Conservation (phyloP, 2,329 filamentous ascomycete species). For the Fusarium sp. region DNA sequence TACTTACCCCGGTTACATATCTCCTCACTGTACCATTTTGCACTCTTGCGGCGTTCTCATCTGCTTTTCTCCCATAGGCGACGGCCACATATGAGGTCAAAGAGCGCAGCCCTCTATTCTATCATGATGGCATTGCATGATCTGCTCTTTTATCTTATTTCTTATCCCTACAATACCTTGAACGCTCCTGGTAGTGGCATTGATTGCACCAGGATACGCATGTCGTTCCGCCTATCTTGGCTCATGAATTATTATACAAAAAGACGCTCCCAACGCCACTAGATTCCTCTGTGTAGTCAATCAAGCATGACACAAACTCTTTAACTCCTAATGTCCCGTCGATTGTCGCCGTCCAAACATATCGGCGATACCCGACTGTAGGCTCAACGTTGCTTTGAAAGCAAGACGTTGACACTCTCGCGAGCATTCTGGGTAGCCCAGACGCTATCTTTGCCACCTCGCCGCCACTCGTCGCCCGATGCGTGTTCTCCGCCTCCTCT, state of each 20-base stretch:
- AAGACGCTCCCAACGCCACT: constrained; percentile 48
- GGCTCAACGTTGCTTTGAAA: constrained; percentile 65
- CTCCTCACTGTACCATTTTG: constrained; percentile 26
- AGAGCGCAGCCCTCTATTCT: constrained; percentile 24
- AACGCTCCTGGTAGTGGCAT: constrained; percentile 20
- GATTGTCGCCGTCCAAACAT: constrained; percentile 11
- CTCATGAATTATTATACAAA: constrained; percentile 49
- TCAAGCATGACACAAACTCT: constrained; percentile 42
- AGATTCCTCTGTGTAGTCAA: constrained; percentile 39
- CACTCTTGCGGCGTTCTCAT: constrained; percentile 31
- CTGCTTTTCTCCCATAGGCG: constrained; percentile 16
- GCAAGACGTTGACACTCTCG: constrained; percentile 74
- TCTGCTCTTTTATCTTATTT: constrained; percentile 24
- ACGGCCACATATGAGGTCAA: constrained; percentile 23
- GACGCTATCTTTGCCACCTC: constrained; percentile 68
- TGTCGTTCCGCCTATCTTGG: constrained; percentile 33
- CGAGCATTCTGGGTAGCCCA: constrained; percentile 72
- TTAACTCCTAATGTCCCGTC: constrained; percentile 39
- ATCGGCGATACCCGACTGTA: background rate
- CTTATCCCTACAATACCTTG: constrained; percentile 28
- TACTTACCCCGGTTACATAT: background rate
- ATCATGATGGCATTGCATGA: constrained; percentile 32
- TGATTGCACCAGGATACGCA: constrained; percentile 22
- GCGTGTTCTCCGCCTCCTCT: constrained; percentile 71
- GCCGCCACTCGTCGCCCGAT: constrained; percentile 78